Evolutionary conservation across 129 eudicot species (phyloP).

Genomic region (Tagetes erecta): DNA sequence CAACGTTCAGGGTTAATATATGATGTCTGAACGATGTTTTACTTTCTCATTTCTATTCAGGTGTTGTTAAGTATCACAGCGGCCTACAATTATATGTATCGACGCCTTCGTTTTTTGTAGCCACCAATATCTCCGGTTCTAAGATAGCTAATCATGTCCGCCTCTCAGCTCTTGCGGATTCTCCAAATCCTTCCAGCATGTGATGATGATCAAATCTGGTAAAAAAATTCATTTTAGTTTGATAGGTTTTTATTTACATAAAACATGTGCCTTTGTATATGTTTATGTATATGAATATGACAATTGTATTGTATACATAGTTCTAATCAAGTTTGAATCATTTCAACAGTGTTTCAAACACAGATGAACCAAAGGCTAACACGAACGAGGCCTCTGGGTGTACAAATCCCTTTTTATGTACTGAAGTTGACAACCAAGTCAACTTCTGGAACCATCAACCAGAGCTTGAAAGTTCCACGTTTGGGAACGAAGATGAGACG

Average conservation of each 20-base stretch:
- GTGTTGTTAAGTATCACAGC: too few species aligned
- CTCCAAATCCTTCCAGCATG: conserved; percentile 48
- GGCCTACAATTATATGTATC: too few species aligned
- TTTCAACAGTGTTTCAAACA: conserved; percentile 39
- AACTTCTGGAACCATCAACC: conserved; percentile 31
- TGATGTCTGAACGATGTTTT: too few species aligned
- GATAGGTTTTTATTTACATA: too few species aligned
- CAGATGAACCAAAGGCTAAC: conserved; percentile 34
- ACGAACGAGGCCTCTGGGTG: conserved; percentile 35
- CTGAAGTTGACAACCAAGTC: conserved; percentile 27
- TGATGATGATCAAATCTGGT: conserved; percentile 47
- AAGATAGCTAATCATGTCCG: conserved; percentile 46
- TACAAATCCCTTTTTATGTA: conserved; percentile 36
- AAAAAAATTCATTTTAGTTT: conserved; percentile 1
- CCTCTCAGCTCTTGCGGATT: conserved; percentile 59
- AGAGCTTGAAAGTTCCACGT: conserved; percentile 34
- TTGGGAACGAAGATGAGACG: conserved; percentile 31
- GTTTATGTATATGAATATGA: neutral
- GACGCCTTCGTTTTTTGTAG: neutral
- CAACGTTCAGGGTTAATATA: too few species aligned
- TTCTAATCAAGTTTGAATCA: conserved; percentile 35
- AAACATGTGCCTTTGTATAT: neutral
- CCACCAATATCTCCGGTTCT: neutral
- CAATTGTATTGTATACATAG: conserved; percentile 6
- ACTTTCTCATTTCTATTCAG: too few species aligned